Evolutionary conservation across 371 early-diverging fungal species (phyloP).

Genomic region (Actinomortierella wolfii): DNA sequence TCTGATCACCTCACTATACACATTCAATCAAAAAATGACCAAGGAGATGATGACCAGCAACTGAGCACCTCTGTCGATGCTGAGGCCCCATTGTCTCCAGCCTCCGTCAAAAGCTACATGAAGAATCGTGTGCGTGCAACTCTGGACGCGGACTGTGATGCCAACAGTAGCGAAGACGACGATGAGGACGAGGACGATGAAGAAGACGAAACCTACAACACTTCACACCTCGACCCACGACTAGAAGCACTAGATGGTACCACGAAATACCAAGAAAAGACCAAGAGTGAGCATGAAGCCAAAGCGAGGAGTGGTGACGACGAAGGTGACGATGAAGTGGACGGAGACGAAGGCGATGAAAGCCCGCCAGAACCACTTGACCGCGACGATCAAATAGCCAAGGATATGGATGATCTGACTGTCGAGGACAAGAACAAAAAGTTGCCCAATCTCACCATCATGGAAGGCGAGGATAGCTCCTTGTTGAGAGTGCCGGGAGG

Average conservation of each 20-base stretch:
- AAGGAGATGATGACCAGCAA: too few relatives aligned
- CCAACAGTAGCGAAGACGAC: conserved; percentile 7
- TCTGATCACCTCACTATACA: too few relatives aligned
- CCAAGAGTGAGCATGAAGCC: conserved; percentile 16
- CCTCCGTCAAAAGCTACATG: conserved; percentile 28
- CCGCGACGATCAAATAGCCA: neutral
- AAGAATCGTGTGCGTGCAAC: conserved; percentile 16
- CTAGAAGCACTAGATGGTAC: conserved; percentile 55
- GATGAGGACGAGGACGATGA: conserved; percentile 44
- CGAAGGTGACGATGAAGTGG: conserved; percentile 37
- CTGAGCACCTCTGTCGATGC: too few relatives aligned
- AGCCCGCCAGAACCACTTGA: conserved; percentile 12
- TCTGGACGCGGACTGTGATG: conserved; percentile 23
- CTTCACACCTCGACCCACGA: conserved; percentile 55
- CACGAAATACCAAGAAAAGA: conserved; percentile 21
- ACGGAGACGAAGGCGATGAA: conserved; percentile 21
- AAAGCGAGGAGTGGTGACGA: conserved; percentile 37
- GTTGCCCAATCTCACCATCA: neutral
- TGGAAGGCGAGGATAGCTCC: neutral
- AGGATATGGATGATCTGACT: conserved; percentile 5
- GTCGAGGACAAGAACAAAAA: neutral
- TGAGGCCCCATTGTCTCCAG: conserved; percentile 27
- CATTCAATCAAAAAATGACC: too few relatives aligned
- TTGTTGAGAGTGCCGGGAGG: neutral
- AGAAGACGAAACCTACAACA: conserved; percentile 55